Conservation (phyloP, 2,329 filamentous ascomycete species). For the Fusarium sp. region DNA sequence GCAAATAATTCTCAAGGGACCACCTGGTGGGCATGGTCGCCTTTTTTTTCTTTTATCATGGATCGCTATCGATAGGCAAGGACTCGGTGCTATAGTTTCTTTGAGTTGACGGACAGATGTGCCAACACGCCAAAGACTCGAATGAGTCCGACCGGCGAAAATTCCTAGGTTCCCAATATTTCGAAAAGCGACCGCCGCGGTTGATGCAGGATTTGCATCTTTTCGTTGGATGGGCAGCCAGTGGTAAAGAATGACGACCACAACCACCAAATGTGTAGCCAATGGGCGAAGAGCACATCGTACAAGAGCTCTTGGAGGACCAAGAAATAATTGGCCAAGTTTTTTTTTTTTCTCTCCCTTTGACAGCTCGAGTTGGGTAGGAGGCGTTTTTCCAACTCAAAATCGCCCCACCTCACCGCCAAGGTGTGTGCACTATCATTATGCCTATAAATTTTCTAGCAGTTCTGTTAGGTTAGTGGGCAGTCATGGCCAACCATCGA, state of each 20-base stretch:
- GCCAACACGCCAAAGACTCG: neutral
- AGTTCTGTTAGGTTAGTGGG: neutral
- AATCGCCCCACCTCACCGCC: conserved; percentile 1
- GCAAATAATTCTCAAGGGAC: conserved; percentile 24
- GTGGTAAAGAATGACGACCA: neutral
- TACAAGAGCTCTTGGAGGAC: conserved; percentile 8
- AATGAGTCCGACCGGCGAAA: neutral
- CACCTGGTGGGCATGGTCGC: conserved; percentile 2
- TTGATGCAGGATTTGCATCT: neutral
- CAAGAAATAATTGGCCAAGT: conserved; percentile 6
- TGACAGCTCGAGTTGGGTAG: neutral
- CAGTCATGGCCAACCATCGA: too few species aligned
- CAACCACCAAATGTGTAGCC: neutral
- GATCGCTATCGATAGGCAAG: conserved; percentile 5
- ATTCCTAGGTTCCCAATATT: neutral
- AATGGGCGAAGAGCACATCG: neutral
- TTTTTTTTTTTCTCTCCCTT: neutral
- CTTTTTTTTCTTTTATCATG: conserved; percentile 2
- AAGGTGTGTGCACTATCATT: neutral
- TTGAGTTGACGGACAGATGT: neutral
- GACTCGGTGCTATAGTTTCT: neutral
- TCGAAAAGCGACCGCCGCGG: neutral
- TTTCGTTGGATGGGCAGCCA: neutral
- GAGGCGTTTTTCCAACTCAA: neutral
- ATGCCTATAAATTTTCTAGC: neutral